Base-by-base conservation (phyloP, 2,329 filamentous ascomycete genomes). In the Coleophoma cylindrospora region DNA sequence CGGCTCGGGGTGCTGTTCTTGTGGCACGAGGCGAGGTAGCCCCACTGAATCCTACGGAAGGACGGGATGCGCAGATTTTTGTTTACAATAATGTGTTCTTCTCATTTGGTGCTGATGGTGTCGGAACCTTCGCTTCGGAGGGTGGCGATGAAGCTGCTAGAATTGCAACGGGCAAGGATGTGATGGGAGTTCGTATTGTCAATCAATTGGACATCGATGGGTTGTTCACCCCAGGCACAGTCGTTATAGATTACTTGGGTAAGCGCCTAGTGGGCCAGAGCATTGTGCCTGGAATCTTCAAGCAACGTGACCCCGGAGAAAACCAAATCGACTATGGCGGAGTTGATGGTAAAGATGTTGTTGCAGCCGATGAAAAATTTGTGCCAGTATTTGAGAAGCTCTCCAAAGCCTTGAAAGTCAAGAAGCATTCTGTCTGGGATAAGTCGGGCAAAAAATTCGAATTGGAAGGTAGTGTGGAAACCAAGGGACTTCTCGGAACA, bases 31-130 rank as follows among this genome's bases (percentile, higher is more conserved):
- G 94, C 48, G 94, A 99, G 68, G 87, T 99, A 56, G 85, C 91
- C 17, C 90, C 94, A 7, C 73, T 99, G 49, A 99, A 99, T 72
- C 95, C 94, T 7, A 97, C 92, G 0, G 94, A 99, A 71, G 84
- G 79, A 56, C 83, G 80, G 58, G 92, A 99, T 67, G 94, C 94
- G 4, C 94, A 99, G 68, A 99, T 99, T 57, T 99, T 96, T 64
- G 92, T 99, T 21, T 96, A 97, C 76, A 97, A 97, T 77, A 99
- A 99, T 71, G 91, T 99, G 59, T 99, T 99, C 75, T 99, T 96
- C 75, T 97, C 94, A 1, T 97, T 96, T 61, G 94, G 94, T 55
- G 92, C 94, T 41, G 94, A 99, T 67, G 95, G 94, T 47, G 94
- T 97, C 43, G 92, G 94, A 40, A 99, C 94, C 14, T 99, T 99